Evolutionary conservation across 306 rosid species (phyloP).

Genomic region (Pyrus betulifolia): DNA sequence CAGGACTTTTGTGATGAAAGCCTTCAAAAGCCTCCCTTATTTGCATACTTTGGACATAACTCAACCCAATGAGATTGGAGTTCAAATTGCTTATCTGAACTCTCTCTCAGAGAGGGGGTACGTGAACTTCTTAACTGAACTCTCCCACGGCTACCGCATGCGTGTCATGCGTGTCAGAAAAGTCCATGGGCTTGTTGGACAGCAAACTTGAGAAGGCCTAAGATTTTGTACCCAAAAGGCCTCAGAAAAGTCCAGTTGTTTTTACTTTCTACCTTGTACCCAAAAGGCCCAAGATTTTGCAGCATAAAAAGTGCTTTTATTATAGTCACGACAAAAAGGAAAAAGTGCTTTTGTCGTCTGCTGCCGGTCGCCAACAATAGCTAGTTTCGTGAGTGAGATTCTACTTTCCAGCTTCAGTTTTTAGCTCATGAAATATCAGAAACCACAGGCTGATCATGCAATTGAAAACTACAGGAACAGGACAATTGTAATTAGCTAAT

Average conservation of each 20-base stretch:
- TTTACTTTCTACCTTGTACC: too few species aligned
- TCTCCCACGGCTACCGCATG: too few species aligned
- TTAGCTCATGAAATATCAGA: background rate
- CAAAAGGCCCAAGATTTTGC: background rate
- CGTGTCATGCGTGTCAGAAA: too few species aligned
- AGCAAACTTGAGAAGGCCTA: background rate
- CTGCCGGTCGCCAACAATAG: background rate
- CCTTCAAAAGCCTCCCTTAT: too few species aligned
- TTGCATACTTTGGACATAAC: too few species aligned
- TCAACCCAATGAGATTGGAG: too few species aligned
- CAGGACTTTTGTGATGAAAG: too few species aligned
- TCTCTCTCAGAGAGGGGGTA: too few species aligned
- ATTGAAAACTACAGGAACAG: background rate
- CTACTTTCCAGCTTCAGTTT: background rate
- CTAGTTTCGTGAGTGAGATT: background rate
- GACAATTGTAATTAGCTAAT: background rate
- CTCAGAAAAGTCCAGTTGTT: too few species aligned
- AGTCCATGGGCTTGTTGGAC: background rate
- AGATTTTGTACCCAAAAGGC: too few species aligned
- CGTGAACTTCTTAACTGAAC: too few species aligned
- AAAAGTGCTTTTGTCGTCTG: background rate
- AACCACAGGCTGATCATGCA: background rate
- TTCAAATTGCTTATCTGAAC: too few species aligned
- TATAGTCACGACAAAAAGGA: background rate
- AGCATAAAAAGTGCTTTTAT: background rate